Percentiles rank a stretch among this genome's conserved stretches.
These are phyloP conservation scores for Escallonia herrerae DNA, from an alignment of 129 eudicot species.

Conservation along the genomic window DNA sequence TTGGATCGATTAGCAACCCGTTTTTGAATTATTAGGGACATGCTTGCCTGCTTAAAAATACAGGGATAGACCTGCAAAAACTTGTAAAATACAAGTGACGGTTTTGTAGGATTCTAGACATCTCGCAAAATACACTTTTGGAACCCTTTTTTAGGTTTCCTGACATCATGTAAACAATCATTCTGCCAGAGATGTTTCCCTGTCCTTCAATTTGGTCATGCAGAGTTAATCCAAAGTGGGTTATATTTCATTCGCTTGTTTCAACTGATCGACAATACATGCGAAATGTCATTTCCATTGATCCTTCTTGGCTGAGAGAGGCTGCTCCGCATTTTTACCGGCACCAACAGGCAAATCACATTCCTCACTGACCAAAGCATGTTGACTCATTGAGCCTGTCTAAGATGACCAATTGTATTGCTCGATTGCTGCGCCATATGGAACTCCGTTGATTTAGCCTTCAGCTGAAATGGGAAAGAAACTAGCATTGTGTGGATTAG, in stretches of 20 bases:
- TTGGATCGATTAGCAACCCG: too few species aligned
- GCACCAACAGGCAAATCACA: constrained; percentile 35
- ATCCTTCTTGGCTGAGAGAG: constrained; percentile 88
- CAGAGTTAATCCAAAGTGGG: constrained; percentile 99
- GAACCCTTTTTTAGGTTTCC: background rate
- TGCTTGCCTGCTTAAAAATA: too few species aligned
- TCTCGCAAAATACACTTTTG: too few species aligned
- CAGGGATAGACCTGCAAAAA: too few species aligned
- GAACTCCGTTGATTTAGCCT: too few species aligned
- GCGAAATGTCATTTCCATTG: constrained; percentile 87
- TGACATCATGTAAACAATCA: background rate
- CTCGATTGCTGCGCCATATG: background rate
- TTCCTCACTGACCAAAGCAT: constrained; percentile 6
- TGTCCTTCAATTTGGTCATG: constrained; percentile 8
- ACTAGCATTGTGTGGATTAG: too few species aligned
- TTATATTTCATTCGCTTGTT: constrained; percentile 73
- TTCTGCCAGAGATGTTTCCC: background rate
- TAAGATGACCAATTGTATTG: background rate
- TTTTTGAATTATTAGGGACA: too few species aligned
- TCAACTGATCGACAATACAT: constrained; percentile 93
- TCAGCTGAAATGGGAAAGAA: too few species aligned
- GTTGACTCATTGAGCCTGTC: background rate
- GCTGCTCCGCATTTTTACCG: constrained; percentile 90
- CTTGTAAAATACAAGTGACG: too few species aligned
- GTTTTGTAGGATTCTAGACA: too few species aligned